These are phyloP conservation scores for Gilbertella persicaria DNA, from an alignment of 371 early-diverging fungal genomes.

Conservation along the genomic window DNA sequence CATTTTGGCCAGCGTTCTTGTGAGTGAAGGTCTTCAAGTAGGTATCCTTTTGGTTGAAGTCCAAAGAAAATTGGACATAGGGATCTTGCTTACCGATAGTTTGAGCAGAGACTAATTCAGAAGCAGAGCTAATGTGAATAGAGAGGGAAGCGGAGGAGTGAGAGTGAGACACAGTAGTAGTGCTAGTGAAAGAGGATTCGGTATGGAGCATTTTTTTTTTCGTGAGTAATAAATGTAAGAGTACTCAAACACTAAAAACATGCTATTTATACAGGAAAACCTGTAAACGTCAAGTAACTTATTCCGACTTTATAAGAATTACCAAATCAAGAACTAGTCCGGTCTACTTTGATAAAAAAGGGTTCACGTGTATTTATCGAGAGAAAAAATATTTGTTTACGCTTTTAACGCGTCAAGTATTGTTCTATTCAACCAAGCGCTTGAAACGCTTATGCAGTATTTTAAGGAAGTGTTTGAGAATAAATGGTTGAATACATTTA, in stretches of 20 bases:
- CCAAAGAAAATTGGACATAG: conserved; percentile 53
- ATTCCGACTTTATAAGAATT: not conserved
- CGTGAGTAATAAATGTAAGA: not conserved
- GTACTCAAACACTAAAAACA: not conserved
- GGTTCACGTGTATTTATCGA: not conserved
- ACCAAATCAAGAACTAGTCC: conserved; percentile 1
- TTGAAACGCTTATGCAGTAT: not conserved
- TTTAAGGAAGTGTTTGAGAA: not conserved
- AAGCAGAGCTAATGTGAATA: conserved; percentile 45
- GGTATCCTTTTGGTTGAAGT: conserved; percentile 42
- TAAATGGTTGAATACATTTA: not conserved
- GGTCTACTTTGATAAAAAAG: not conserved
- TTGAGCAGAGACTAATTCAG: conserved; percentile 43
- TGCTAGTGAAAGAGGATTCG: conserved; percentile 4
- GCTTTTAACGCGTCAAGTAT: too few species aligned
- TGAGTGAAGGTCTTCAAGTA: conserved; percentile 59
- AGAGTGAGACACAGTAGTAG: not conserved
- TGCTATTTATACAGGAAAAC: not conserved
- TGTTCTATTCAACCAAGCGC: too few species aligned
- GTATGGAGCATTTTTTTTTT: conserved; percentile 15
- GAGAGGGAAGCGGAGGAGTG: conserved; percentile 30
- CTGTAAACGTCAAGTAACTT: not conserved
- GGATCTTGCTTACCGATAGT: conserved; percentile 63
- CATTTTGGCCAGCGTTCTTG: conserved; percentile 55
- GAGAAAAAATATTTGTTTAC: too few species aligned